Evolutionary conservation across 176 grass and related monocot species (phyloP), one percentile per base, ranked within the genome.

Genomic region (Melocanna baccifera): DNA sequence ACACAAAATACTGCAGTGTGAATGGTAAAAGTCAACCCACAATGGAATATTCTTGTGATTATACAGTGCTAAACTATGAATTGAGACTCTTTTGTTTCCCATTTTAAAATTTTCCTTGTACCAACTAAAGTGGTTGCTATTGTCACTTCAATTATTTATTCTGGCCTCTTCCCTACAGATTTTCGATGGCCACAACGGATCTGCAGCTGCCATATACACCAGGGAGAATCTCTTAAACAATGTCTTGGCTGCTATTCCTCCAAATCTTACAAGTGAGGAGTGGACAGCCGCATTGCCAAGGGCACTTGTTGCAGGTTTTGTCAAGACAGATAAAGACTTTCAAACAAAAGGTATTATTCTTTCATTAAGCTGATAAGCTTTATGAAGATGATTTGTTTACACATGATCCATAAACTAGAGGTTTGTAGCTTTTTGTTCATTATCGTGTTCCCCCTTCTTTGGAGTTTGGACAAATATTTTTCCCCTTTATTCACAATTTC

Each of bases 271-370:
- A 52, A 92, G 83, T 72, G 91, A 98, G 71, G 93, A 98, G 69
- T 98, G 96, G 93, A 81, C 91, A 88, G 83, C 91, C 19, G 93
- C 93, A 46, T 83, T 98, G 67, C 96, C 93, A 82, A 91, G 96
- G 75, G 96, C 96, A 66, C 73, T 98, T 55, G 96, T 98, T 65
- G 96, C 96, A 53, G 91, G 96, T 65, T 98, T 98, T 84, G 96
- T 98, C 58, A 98, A 98, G 77, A 98, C 96, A 59, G 96, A 98
- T 75, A 95, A 93, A 76, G 91, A 93, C 41, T 98, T 98, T 77
- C 87, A 94, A 66, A 79, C 86, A 85, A 81, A 87, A 95, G 87
- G 96, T 93, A 90, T 69, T 72, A 34, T 77, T 63, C 12, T 79
- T 81, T 71, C 46, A 69, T 22, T 77, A 65, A 64, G 13, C 10